Percentiles rank a stretch among this genome's conserved stretches.
Conservation (phyloP, 192 early-diverging fungal species). For the Funneliformis geosporum region DNA sequence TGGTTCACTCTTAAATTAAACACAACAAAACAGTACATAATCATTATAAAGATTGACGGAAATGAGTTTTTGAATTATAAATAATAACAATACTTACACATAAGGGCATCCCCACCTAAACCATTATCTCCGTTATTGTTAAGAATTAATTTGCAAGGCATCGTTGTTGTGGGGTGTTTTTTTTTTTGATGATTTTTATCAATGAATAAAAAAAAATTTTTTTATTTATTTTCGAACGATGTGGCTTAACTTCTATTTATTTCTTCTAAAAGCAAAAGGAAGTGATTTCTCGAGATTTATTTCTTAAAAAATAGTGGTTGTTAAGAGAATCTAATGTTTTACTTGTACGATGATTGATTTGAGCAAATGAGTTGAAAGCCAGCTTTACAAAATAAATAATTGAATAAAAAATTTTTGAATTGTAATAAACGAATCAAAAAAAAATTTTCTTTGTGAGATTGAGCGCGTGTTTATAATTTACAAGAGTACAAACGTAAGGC, state of each 20-base stretch:
- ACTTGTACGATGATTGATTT: too few species aligned
- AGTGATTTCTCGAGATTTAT: background rate
- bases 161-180: background rate
- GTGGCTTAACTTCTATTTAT: background rate
- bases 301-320: too few species aligned
- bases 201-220: background rate
- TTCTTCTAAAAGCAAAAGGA: background rate
- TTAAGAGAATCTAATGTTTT: too few species aligned
- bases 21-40: background rate
- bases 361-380: too few species aligned
- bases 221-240: background rate
- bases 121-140: background rate
- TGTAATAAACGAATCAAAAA: background rate
- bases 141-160: background rate
- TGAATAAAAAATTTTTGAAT: background rate
- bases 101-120: conserved; percentile 19
- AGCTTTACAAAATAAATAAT: too few species aligned
- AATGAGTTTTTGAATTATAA: background rate
- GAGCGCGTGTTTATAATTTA: background rate
- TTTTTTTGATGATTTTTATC: background rate
- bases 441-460: background rate
- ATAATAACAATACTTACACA: conserved; percentile 19
- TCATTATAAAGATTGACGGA: background rate
- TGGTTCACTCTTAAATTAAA: background rate
- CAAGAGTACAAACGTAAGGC: too few species aligned